Evolutionary conservation across 2,329 filamentous ascomycete genomes (phyloP), one percentile per base, ranked within the genome.

Genomic region (Pseudocercospora musae): DNA sequence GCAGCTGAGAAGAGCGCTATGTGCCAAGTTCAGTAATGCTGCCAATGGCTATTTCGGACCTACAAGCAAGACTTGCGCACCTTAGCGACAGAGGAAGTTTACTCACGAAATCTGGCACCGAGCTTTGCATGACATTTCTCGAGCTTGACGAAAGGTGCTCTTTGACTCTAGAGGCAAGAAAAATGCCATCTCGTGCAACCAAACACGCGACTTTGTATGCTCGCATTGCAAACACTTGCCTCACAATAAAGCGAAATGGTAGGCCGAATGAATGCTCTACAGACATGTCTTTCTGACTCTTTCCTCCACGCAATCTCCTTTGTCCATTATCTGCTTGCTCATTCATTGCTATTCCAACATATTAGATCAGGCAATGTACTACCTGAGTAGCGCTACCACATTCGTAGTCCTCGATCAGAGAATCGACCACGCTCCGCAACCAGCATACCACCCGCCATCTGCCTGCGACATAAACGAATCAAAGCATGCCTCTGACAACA

Each of bases 401-500:
- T 18, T 27, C 40, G 23, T 33, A 33, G 15, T 40, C 18, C 50
- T 25, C 4, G 3, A 42, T 15, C 20, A 25, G n/a, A n/a, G n/a
- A n/a, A n/a, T n/a, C n/a, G n/a, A n/a, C n/a, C 37, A 11, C 37
- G 11, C 20, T 18, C 23, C 46, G 25, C 49, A 40, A 10, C 15
- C 20, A n/a, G n/a, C 20, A 31, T 11, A 46, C 48, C 40, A 33
- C 21, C 42, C 20, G 13, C 46, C 15, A 54, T 7, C 29, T 15
- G 23, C 18, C 37, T 27, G 10, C 20, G n/a, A n/a, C n/a, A n/a
- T 11, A 27, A 37, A n/a, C 15, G 27, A 25, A 9, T n/a, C 42
- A 42, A 33, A 58, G 23, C 18, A 71, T 70, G 68, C 69, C 68
- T 15, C 62, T 70, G 15, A 68, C 63, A 27, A 66, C 60, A 44